Evolutionary conservation across 805 yeast species (phyloP), one percentile per base, ranked within the genome.

Genomic region (Starmerella scarabaei): DNA sequence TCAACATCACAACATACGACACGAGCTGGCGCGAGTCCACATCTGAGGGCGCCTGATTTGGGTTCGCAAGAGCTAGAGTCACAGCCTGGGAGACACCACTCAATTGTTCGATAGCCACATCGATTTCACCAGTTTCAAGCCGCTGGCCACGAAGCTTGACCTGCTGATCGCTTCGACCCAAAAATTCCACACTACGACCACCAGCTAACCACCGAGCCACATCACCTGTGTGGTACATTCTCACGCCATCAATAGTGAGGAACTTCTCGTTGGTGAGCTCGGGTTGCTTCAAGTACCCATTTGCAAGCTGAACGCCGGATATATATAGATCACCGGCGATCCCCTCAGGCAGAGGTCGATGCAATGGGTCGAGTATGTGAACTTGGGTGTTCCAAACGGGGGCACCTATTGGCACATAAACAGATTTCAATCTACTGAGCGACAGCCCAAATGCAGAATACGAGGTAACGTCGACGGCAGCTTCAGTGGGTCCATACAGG

Each of bases 81-180:
- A 36, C 40, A 5, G 45, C 45, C 16, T 44, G 42, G 5, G 21
- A 8, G 9, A 44, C 45, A 1, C 38, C 39, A 3, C 29, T 31
- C 8, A 30, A 43, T 30, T 27, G 37, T 39, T 11, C 44, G 20
- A 56, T 23, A 4, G 44, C 54, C 6, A 45, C 11, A 21, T 55
- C 52, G 14, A 56, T 53, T 30, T 56, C 60, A 4, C 51, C 57
- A 9, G 56, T 51, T 30, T 56, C 60, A n/a, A 56, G 41, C 4
- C 60, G 45, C 29, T 56, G 60, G 9, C 60, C 60, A 7, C 60
- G 48, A 3, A 56, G 37, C 35, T 56, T 56, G 39, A 56, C 48
- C 32, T 56, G 60, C 6, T 53, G 49, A 35, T 56, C 60, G 28
- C 37, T 49, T 3, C 60, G 45, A 3, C 60, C 60, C 30, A 46